Evolutionary conservation across 129 eudicot genomes (phyloP).

Genomic region (Helichrysum umbraculigerum): DNA sequence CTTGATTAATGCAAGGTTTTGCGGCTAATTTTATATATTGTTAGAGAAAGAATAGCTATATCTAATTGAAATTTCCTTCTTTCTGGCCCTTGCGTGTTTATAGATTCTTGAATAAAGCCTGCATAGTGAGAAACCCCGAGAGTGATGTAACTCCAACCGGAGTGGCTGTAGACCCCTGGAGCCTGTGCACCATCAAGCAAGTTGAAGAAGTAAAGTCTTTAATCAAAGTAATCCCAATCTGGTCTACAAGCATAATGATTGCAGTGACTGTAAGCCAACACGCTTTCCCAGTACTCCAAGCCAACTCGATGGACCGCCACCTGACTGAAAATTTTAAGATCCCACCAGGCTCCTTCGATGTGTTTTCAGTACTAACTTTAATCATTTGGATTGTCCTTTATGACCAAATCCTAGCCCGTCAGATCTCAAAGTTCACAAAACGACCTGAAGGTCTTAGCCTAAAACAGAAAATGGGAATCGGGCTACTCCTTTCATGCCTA

Average conservation of each 20-base stretch:
- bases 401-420: slow-evolving; percentile 59
- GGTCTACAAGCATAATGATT: slow-evolving; percentile 72
- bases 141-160: slow-evolving; percentile 51
- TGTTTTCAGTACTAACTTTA: slow-evolving; percentile 50
- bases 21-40: no score
- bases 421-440: slow-evolving; percentile 46
- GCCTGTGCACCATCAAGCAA: slow-evolving; percentile 59
- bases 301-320: slow-evolving; percentile 65
- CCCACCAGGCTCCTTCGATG: slow-evolving; percentile 64
- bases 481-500: slow-evolving; percentile 48
- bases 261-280: slow-evolving; percentile 55
- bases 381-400: slow-evolving; percentile 69
- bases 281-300: slow-evolving; percentile 67
- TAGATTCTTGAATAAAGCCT: slow-evolving; percentile 73
- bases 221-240: slow-evolving; percentile 66
- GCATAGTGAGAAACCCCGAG: slow-evolving; percentile 46
- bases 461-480: slow-evolving; percentile 67
- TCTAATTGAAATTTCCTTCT: slow-evolving; percentile 4
- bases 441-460: slow-evolving; percentile 46
- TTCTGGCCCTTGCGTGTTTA: background rate
- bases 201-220: slow-evolving; percentile 72
- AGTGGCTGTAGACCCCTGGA: slow-evolving; percentile 45
- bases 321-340: slow-evolving; percentile 50
- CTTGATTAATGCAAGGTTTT: no score
- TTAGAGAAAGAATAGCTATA: background rate